Percentiles rank a stretch among this genome's conserved stretches.
Evolutionary conservation across 2,329 filamentous ascomycete genomes (phyloP).

Genomic region (Purpureocillium lavendulum): DNA sequence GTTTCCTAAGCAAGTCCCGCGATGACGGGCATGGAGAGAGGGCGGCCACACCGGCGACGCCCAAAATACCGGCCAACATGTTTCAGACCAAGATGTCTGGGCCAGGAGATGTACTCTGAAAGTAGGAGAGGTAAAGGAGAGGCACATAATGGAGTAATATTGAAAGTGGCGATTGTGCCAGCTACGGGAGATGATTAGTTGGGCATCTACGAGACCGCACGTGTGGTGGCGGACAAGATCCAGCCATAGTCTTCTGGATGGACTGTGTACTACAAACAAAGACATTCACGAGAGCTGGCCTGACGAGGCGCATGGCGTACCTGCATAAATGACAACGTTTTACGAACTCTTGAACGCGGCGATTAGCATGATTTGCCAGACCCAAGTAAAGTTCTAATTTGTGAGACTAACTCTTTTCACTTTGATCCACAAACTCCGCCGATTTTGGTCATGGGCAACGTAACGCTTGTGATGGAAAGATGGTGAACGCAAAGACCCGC

Average conservation of each 20-base stretch:
- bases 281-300: background rate
- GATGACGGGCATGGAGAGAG: slow-evolving; percentile 24
- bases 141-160: background rate
- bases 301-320: slow-evolving; percentile 2
- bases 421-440: too few species aligned
- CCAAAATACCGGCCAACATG: slow-evolving; percentile 28
- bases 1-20: slow-evolving; percentile 21
- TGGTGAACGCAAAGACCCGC: too few species aligned
- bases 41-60: slow-evolving; percentile 29
- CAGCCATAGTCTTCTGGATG: too few species aligned
- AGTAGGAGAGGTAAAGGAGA: background rate
- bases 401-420: slow-evolving; percentile 1
- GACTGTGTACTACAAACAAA: background rate
- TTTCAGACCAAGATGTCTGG: slow-evolving; percentile 23
- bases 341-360: background rate
- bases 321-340: background rate
- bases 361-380: slow-evolving; percentile 1
- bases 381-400: background rate
- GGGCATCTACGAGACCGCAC: too few species aligned
- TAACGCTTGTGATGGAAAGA: too few species aligned
- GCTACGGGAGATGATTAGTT: too few species aligned
- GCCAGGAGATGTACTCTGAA: slow-evolving; percentile 25
- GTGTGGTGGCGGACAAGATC: too few species aligned
- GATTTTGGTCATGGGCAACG: too few species aligned
- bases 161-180: background rate